Evolutionary conservation across 805 yeast genomes (phyloP).

Genomic region (Sporopachydermia quercuum): DNA sequence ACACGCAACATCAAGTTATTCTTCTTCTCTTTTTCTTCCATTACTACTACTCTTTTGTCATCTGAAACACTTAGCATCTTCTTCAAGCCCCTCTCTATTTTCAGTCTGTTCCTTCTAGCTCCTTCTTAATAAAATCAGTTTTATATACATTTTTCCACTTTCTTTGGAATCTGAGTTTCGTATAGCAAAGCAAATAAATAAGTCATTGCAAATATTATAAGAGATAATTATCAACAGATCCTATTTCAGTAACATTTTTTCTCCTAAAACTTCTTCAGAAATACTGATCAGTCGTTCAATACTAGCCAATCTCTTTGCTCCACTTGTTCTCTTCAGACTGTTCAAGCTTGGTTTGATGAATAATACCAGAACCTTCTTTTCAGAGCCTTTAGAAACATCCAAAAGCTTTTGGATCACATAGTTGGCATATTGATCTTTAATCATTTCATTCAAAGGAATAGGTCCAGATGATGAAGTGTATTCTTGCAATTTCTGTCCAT

Average conservation of each 20-base stretch:
- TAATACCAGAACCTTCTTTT: conserved; percentile 52
- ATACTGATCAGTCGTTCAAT: conserved; percentile 58
- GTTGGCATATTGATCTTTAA: conserved; percentile 96
- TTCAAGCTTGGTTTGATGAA: conserved; percentile 72
- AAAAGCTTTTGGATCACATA: conserved; percentile 93
- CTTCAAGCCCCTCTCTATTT: too few species aligned
- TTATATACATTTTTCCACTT: too few species aligned
- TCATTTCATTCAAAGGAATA: conserved; percentile 68
- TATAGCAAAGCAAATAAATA: too few species aligned
- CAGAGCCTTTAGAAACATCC: conserved; percentile 58
- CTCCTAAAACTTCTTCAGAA: conserved; percentile 21
- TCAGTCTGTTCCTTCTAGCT: too few species aligned
- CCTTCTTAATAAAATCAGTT: too few species aligned
- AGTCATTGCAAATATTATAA: too few species aligned
- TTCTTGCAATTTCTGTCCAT: neutral
- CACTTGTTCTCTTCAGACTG: conserved; percentile 49
- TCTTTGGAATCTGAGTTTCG: too few species aligned
- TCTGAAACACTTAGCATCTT: too few species aligned
- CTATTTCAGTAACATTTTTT: neutral
- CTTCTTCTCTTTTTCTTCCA: too few species aligned
- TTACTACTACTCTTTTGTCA: too few species aligned
- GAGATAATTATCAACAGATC: too few species aligned
- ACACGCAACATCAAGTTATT: too few species aligned
- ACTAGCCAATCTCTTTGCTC: conserved; percentile 73
- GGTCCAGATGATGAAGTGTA: conserved; percentile 12